Conservation (phyloP, 2,329 filamentous ascomycete genomes). For the Pseudogymnoascus verrucosus region DNA sequence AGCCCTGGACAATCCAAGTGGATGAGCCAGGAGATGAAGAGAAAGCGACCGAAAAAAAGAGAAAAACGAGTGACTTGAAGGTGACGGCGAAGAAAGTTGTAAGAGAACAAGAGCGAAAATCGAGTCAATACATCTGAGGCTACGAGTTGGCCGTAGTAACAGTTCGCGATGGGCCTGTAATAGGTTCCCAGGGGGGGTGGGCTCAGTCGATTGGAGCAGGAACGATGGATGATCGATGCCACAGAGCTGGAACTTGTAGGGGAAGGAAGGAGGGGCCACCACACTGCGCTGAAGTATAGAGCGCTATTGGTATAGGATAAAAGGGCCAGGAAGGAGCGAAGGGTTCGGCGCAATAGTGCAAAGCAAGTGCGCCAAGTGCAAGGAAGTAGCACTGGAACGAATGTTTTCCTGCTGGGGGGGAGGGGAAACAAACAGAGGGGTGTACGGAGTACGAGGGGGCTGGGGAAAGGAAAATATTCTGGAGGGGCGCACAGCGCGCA, state of each 20-base stretch:
- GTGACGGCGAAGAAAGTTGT: slow-evolving; percentile 2
- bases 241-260: neutral
- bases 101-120: neutral
- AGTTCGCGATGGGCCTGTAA: neutral
- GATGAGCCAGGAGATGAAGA: slow-evolving; percentile 1
- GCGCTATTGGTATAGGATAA: neutral
- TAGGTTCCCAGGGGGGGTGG: neutral
- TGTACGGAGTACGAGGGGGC: neutral
- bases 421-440: neutral
- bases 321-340: neutral
- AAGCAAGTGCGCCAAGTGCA: neutral
- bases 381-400: neutral
- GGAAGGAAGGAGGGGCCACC: neutral
- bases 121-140: neutral
- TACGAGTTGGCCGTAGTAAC: neutral
- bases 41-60: neutral
- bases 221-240: neutral
- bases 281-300: neutral
- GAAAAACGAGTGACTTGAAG: slow-evolving; percentile 8
- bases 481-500: neutral
- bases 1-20: slow-evolving; percentile 4
- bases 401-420: neutral
- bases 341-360: neutral
- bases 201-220: slow-evolving; percentile 1
- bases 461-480: neutral